Conservation (phyloP, 2,329 filamentous ascomycete species). For the Colletotrichum sojae region DNA sequence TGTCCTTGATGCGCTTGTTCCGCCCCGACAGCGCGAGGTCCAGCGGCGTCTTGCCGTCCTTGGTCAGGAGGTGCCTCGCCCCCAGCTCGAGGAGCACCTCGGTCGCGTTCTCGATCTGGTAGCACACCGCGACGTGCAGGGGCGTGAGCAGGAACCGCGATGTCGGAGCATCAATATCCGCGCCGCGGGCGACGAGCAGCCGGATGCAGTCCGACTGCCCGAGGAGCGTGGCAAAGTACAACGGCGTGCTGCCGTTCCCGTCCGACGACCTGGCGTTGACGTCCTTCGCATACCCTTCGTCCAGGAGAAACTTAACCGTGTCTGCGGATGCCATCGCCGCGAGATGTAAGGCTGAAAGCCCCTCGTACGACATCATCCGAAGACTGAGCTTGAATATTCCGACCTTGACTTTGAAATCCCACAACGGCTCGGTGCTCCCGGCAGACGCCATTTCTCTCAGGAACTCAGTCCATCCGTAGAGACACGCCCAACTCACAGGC, state of each 20-base stretch:
- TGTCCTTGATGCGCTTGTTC: neutral
- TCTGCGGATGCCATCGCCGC: conserved; percentile 11
- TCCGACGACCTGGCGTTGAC: neutral
- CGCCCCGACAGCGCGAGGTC: neutral
- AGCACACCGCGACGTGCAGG: neutral
- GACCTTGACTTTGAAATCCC: conserved; percentile 1
- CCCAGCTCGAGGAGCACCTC: conserved; percentile 17
- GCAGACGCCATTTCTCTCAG: neutral
- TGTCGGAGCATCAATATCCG: conserved; percentile 2
- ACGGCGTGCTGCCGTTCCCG: neutral
- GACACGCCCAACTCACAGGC: conserved; percentile 10
- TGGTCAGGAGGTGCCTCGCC: neutral
- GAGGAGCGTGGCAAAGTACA: conserved; percentile 2
- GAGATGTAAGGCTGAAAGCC: neutral
- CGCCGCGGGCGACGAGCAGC: conserved; percentile 10
- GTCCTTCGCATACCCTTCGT: neutral
- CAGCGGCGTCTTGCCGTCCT: conserved; percentile 2
- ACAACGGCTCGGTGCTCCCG: neutral
- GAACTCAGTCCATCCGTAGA: conserved; percentile 1
- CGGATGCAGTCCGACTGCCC: neutral
- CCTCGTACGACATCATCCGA: neutral
- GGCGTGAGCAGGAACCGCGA: neutral
- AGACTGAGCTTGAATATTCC: neutral
- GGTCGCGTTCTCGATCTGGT: neutral
- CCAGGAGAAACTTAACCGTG: neutral